Evolutionary conservation across 106 monocot species (phyloP).

Genomic region (Ottelia alismoides): DNA sequence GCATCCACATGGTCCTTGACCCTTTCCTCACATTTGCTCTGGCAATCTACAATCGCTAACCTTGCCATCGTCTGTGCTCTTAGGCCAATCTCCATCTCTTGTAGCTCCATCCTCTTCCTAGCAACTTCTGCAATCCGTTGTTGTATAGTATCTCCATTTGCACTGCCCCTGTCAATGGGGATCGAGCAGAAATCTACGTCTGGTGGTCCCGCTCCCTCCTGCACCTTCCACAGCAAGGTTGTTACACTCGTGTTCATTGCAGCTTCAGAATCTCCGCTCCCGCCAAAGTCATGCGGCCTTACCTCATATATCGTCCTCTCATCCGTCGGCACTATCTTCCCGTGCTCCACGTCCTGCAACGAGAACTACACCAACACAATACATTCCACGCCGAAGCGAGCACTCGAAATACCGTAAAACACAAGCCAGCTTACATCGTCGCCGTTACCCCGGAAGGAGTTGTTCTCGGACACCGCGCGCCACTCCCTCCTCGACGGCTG

Average conservation of each 20-base stretch:
- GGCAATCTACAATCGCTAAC: conserved; percentile 16
- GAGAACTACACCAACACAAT: neutral
- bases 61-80: conserved; percentile 20
- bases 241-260: neutral
- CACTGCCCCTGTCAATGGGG: conserved; percentile 8
- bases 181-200: conserved; percentile 21
- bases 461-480: conserved; percentile 16
- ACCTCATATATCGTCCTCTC: conserved; percentile 32
- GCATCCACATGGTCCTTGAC: conserved; percentile 25
- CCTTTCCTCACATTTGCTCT: conserved; percentile 12
- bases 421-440: neutral
- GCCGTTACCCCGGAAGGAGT: conserved; percentile 11
- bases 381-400: neutral
- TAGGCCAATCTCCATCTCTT: conserved; percentile 28
- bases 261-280: neutral
- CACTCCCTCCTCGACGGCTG: conserved; percentile 21
- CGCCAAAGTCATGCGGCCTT: neutral
- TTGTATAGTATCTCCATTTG: conserved; percentile 1
- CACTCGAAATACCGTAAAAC: neutral
- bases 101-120: conserved; percentile 19
- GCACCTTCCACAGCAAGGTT: conserved; percentile 14
- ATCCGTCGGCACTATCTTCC: conserved; percentile 13
- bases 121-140: conserved; percentile 15
- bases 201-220: conserved; percentile 14
- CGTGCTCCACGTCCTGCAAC: conserved; percentile 13